Evolutionary conservation across 148 eudicot species (phyloP).

Genomic region (Rhododendron molle): DNA sequence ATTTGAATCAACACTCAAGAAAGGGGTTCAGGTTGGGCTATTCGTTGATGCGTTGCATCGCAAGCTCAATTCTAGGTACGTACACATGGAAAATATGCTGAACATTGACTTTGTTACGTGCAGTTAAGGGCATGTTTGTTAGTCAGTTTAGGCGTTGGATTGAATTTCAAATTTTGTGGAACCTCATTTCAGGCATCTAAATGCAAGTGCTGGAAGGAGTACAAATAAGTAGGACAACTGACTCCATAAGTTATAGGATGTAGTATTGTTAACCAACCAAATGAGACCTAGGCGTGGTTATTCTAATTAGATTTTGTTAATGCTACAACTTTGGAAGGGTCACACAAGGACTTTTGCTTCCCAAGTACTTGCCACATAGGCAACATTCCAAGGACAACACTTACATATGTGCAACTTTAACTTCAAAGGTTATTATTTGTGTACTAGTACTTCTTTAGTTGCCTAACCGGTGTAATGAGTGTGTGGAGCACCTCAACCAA

Average conservation of each 20-base stretch:
- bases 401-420: background rate
- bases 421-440: background rate
- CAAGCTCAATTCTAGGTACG: constrained; percentile 64
- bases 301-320: background rate
- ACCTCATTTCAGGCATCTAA: background rate
- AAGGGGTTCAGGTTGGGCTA: constrained; percentile 45
- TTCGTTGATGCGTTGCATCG: constrained; percentile 59
- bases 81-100: background rate
- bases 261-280: background rate
- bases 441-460: background rate
- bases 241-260: background rate
- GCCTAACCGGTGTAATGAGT: background rate
- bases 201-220: background rate
- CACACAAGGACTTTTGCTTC: background rate
- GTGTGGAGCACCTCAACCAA: background rate
- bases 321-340: background rate
- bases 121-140: background rate
- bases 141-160: background rate
- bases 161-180: background rate
- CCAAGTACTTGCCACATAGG: background rate
- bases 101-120: background rate
- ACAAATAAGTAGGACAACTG: background rate
- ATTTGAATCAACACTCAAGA: constrained; percentile 25
- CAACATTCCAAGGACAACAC: background rate
- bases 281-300: background rate